Evolutionary conservation across 768 basidiomycete species (phyloP).

Genomic region (Boletus huronensis): DNA sequence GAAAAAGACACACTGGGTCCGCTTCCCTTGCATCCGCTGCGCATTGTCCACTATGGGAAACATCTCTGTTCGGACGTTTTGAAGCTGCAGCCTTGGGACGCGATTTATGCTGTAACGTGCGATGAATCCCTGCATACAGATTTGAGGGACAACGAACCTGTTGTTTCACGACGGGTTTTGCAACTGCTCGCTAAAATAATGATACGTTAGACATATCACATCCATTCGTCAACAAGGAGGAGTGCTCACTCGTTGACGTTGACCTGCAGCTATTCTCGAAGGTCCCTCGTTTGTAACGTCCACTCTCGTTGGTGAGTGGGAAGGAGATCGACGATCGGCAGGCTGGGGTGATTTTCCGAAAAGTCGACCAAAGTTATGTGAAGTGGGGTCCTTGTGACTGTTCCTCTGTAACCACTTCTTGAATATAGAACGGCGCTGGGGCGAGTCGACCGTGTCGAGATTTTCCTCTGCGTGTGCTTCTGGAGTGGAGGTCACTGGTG

Average conservation of each 20-base stretch:
- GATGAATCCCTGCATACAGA: not conserved
- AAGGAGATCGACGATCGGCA: not conserved
- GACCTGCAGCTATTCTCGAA: not conserved
- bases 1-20: not conserved
- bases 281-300: not conserved
- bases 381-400: not conserved
- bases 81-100: not conserved
- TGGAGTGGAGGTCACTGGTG: not conserved
- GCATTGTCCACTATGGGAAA: not conserved
- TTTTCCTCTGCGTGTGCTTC: not conserved
- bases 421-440: not conserved
- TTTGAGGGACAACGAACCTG: not conserved
- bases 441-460: not conserved
- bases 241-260: not conserved
- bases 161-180: not conserved
- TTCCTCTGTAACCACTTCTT: not conserved
- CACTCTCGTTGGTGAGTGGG: not conserved
- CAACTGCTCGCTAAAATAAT: not conserved
- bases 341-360: not conserved
- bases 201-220: not conserved
- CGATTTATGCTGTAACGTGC: not conserved
- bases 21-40: not conserved
- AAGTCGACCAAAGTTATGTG: not conserved
- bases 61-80: not conserved
- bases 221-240: not conserved